Percentiles rank a stretch among this genome's conserved stretches.
Evolutionary conservation across 768 basidiomycete species (phyloP).

Genomic region (Phylloporus sp.): DNA sequence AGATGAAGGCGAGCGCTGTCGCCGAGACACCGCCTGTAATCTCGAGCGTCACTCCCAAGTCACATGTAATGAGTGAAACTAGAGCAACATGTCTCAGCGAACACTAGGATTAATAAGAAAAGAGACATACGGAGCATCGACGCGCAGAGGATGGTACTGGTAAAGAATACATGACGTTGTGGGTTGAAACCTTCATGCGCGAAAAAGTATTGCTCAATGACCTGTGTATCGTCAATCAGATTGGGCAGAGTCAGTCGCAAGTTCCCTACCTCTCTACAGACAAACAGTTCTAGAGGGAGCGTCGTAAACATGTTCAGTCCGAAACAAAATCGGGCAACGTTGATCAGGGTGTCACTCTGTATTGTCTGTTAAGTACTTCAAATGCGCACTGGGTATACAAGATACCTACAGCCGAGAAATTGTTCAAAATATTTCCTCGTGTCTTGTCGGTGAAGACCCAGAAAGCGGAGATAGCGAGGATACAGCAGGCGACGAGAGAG

Average conservation of each 20-base stretch:
- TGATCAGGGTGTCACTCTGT: slow-evolving; percentile 84
- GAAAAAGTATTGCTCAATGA: slow-evolving; percentile 96
- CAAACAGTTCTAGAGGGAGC: slow-evolving; percentile 91
- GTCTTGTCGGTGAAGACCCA: slow-evolving; percentile 88
- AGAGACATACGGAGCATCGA: slow-evolving; percentile 70
- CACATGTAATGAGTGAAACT: slow-evolving; percentile 93
- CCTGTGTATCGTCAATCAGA: slow-evolving; percentile 41
- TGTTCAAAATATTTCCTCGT: slow-evolving; percentile 95
- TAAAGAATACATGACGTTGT: slow-evolving; percentile 87
- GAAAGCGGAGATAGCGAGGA: slow-evolving; percentile 83
- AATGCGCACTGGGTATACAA: background rate
- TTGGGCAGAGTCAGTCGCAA: background rate
- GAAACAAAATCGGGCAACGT: slow-evolving; percentile 91
- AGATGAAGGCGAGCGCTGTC: slow-evolving; percentile 89
- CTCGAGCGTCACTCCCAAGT: slow-evolving; percentile 97
- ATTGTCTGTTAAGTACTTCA: slow-evolving; percentile 2
- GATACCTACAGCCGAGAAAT: slow-evolving; percentile 67
- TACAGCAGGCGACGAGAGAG: slow-evolving; percentile 79
- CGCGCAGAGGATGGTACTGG: slow-evolving; percentile 74
- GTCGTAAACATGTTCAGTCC: slow-evolving; percentile 99
- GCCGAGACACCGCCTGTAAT: slow-evolving; percentile 96
- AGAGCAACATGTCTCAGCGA: background rate
- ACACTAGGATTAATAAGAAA: background rate
- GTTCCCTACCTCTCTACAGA: slow-evolving; percentile 81
- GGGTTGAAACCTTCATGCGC: slow-evolving; percentile 78